Evolutionary conservation across 2,329 filamentous ascomycete species (phyloP).

Genomic region (Fusarium nisikadoi): DNA sequence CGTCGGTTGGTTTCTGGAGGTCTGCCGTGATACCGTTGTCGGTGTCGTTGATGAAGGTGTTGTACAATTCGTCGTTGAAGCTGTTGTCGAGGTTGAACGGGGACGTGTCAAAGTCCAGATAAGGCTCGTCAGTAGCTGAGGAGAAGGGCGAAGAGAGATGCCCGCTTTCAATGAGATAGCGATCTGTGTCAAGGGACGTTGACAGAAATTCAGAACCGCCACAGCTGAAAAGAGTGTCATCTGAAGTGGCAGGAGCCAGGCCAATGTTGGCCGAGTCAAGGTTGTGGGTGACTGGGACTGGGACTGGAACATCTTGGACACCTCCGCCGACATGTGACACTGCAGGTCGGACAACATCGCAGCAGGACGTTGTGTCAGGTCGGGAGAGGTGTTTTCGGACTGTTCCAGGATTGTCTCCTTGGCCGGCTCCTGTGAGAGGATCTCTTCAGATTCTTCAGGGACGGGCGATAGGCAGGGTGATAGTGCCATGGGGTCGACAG

Average conservation of each 20-base stretch:
- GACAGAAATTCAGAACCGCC: constrained; percentile 75
- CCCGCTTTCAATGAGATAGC: constrained; percentile 79
- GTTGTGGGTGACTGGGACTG: constrained; percentile 48
- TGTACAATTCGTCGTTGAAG: constrained; percentile 61
- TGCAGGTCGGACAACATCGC: constrained; percentile 99
- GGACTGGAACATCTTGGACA: constrained; percentile 59
- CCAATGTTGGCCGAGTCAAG: constrained; percentile 52
- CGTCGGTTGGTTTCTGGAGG: constrained; percentile 60
- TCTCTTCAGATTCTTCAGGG: constrained; percentile 53
- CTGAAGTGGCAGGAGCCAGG: constrained; percentile 64
- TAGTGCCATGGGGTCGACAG: constrained; percentile 70
- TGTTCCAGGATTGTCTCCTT: constrained; percentile 41
- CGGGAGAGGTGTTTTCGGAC: constrained; percentile 67
- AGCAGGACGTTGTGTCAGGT: constrained; percentile 99
- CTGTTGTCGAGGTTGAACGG: constrained; percentile 60
- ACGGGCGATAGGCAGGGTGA: constrained; percentile 67
- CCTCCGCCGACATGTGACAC: constrained; percentile 95
- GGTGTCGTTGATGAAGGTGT: constrained; percentile 67
- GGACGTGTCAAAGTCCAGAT: constrained; percentile 71
- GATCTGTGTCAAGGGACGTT: constrained; percentile 77
- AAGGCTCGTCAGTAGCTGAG: constrained; percentile 73
- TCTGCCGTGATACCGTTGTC: constrained; percentile 57
- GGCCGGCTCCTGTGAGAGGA: constrained; percentile 44
- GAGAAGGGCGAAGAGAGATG: constrained; percentile 78
- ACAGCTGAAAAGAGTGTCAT: constrained; percentile 74